Base-by-base conservation (phyloP, 331 rosid species). In the Prunus yedoensis region DNA sequence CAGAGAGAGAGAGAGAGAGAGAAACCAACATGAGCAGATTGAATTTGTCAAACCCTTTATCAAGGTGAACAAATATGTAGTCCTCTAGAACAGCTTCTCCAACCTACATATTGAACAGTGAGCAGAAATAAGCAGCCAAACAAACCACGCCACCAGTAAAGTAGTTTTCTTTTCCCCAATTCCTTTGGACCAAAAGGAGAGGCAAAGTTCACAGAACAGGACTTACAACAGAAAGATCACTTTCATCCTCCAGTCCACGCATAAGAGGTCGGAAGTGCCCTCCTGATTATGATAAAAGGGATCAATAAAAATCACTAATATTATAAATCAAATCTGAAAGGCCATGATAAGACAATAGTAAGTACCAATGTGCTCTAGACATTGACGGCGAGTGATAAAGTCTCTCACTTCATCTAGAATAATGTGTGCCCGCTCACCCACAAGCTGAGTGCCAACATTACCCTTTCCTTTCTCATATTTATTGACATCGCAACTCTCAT, bases 61-160 rank as follows among this genome's bases (percentile, higher is more conserved):
- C 89, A 71, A 95, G 93, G 83, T 95, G 99, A 81, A 95, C 99
- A 76, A 95, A 85, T 75, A 92, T 70, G 89, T 82, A 89, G 81
- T 89, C 83, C 78, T 73, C 82, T 58, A 95, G 79, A 81, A 95
- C 91, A 38, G 96, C 78, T 12, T 87, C 86, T 28, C 96, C 97
- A 75, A 92, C 93, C 99, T 92, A 81, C 78, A 76, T 43, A 27
- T 8, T 32, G 50, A 77, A 18, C 20, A 71, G 56, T 30, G 21
- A 17, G 35, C 58, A 43, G 51, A 10, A 17, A 63, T 70, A 46
- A 54, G 75, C 51, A 14, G 5, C 12, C 11, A 2, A 18, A 23
- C 13, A 66, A 41, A 21, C 52, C 28, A 45, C 38, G 5, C 8
- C 23, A 30, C 56, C 57, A 17, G 14, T 57, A 77, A 21, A 72